phyloP scores from a whole-genome alignment of 2,329 filamentous ascomycete genomes.

The Cadophora luteo-olivacea region DNA sequence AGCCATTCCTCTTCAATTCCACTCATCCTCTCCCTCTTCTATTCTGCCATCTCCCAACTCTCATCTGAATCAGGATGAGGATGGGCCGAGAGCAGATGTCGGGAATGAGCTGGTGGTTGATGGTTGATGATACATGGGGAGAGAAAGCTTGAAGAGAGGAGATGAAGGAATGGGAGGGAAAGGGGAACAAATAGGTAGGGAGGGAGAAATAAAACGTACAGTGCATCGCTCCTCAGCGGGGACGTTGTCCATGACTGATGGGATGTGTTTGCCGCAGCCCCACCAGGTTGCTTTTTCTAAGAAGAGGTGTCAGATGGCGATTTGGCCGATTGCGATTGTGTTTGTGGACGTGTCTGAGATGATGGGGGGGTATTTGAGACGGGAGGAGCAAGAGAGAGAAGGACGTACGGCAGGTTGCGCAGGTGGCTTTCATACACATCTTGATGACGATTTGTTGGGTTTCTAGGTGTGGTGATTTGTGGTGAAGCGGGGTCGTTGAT shows the following conservation, averaged over 20 bases:
- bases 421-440: slow-evolving; percentile 60
- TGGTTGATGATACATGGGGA: no score
- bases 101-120: no score
- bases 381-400: slow-evolving; percentile 14
- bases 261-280: slow-evolving; percentile 58
- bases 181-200: no score
- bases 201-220: slow-evolving; percentile 27
- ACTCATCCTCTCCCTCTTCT: no score
- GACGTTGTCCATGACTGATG: slow-evolving; percentile 58
- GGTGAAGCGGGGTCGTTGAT: not conserved
- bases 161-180: not conserved
- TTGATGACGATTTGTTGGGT: not conserved
- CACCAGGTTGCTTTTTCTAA: slow-evolving; percentile 59
- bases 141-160: no score
- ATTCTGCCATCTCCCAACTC: no score
- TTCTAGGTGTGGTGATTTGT: not conserved
- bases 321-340: not conserved
- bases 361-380: not conserved
- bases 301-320: not conserved
- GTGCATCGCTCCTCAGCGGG: slow-evolving; percentile 58
- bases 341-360: not conserved
- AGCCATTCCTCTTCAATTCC: no score
- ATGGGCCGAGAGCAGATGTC: no score
- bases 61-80: no score
- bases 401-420: slow-evolving; percentile 55